Conservation (phyloP, 176 grass and related monocot genomes). For the Phyllostachys edulis region DNA sequence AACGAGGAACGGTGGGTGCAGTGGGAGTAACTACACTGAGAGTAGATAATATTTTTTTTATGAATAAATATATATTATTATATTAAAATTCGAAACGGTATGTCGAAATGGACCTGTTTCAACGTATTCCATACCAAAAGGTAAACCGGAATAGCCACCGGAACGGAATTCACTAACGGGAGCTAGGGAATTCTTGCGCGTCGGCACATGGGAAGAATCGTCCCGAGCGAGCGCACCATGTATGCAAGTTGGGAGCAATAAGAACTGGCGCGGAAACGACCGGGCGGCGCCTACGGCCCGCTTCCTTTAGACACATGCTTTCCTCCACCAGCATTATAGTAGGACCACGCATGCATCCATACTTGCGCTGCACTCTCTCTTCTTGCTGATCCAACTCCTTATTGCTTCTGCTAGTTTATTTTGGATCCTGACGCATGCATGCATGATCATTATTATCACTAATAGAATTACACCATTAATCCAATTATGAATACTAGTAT, state of each 20-base stretch:
- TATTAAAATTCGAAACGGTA: no score
- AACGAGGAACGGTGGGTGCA: no score
- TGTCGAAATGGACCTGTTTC: no score
- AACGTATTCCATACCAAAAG: no score
- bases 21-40: no score
- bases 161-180: not conserved
- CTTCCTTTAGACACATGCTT: constrained; percentile 63
- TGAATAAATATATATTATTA: no score
- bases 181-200: constrained; percentile 16
- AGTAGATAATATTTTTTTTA: no score
- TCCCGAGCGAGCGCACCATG: constrained; percentile 6
- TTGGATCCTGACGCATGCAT: not conserved
- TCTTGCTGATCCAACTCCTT: not conserved
- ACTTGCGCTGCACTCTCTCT: constrained; percentile 4
- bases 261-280: constrained; percentile 28
- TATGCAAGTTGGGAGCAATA: constrained; percentile 21
- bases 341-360: not conserved
- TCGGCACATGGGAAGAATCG: constrained; percentile 39
- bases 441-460: not conserved
- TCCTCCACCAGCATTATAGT: not conserved
- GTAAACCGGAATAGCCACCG: no score
- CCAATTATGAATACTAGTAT: not conserved
- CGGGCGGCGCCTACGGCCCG: constrained; percentile 44
- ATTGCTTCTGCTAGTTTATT: not conserved
- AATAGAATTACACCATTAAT: not conserved